A percentile compares a stretch with the other conserved stretches of the same genome.
Conservation (phyloP, 306 rosid genomes). For the Heteromeles arbutifolia region DNA sequence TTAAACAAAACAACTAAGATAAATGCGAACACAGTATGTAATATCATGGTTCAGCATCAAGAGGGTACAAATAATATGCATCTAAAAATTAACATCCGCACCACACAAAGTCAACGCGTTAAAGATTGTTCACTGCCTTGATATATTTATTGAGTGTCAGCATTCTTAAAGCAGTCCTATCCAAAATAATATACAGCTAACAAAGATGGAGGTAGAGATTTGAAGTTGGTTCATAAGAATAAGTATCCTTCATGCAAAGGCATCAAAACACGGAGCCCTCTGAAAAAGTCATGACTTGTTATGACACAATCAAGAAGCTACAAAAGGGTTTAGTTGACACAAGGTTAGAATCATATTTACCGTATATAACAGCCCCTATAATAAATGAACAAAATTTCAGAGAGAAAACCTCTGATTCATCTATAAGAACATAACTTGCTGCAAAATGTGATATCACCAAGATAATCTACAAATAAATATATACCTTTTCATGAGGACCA, state of each 20-base stretch:
- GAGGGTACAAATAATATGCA: neutral
- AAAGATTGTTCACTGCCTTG: neutral
- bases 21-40: neutral
- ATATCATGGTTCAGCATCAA: neutral
- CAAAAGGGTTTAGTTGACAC: neutral
- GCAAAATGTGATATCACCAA: constrained; percentile 7
- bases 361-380: neutral
- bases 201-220: neutral
- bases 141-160: neutral
- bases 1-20: neutral
- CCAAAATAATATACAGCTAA: neutral
- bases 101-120: neutral
- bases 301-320: neutral
- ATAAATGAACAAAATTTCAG: neutral
- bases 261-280: neutral
- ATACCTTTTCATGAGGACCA: constrained; percentile 77
- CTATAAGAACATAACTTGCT: neutral
- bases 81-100: neutral
- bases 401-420: neutral
- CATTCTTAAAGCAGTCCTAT: neutral
- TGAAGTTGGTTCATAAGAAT: neutral
- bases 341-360: neutral
- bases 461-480: neutral
- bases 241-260: neutral
- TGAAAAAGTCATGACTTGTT: neutral